These are phyloP conservation scores for Plasmodium falciparum DNA, from an alignment of 169 alveolate genomes.

Conservation along the genomic window DNA sequence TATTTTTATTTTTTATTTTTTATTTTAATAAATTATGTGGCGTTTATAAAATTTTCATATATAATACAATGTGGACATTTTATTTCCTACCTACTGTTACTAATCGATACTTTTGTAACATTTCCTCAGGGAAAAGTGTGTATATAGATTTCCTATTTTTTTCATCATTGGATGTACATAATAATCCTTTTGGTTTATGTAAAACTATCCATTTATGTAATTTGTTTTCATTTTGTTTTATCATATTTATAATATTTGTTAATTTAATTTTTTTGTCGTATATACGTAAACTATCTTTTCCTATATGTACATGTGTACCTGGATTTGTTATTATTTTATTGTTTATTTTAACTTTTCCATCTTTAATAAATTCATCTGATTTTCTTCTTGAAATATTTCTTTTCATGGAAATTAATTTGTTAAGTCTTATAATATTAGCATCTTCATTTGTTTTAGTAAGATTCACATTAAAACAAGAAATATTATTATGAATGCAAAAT, in stretches of 20 bases:
- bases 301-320: slow-evolving; percentile 65
- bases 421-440: slow-evolving; percentile 46
- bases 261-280: slow-evolving; percentile 17
- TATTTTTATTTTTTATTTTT: neutral
- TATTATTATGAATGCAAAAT: neutral
- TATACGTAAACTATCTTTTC: slow-evolving; percentile 40
- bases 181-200: slow-evolving; percentile 68
- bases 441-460: slow-evolving; percentile 4
- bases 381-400: slow-evolving; percentile 63
- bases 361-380: slow-evolving; percentile 64
- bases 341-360: slow-evolving; percentile 63
- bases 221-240: slow-evolving; percentile 2
- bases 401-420: slow-evolving; percentile 47
- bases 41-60: neutral
- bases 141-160: slow-evolving; percentile 51
- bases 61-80: neutral
- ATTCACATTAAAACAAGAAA: slow-evolving; percentile 20
- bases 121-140: slow-evolving; percentile 52
- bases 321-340: slow-evolving; percentile 52
- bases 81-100: slow-evolving; percentile 61
- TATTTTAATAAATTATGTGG: neutral
- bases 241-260: slow-evolving; percentile 10
- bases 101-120: slow-evolving; percentile 47
- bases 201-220: slow-evolving; percentile 57
- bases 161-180: slow-evolving; percentile 74